Percentiles rank a stretch among this genome's conserved stretches.
phyloP scores from a whole-genome alignment of 768 basidiomycete species.

The Lentinula edodes region DNA sequence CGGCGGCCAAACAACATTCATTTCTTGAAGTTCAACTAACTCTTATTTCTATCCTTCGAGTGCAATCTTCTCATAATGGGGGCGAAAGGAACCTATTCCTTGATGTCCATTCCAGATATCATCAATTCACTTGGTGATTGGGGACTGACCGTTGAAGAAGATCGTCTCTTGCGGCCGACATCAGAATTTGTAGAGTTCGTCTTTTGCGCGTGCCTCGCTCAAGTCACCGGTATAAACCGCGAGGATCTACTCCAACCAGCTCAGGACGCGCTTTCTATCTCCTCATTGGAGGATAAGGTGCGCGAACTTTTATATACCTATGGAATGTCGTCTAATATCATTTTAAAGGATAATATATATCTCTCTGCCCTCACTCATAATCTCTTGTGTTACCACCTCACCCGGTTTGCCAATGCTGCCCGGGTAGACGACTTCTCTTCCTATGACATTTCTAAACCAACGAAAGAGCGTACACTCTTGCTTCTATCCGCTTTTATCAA shows the following conservation, averaged over 20 bases:
- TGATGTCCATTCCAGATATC: conserved; percentile 61
- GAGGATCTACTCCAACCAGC: conserved; percentile 56
- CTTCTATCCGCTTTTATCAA: conserved; percentile 89
- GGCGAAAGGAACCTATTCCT: conserved; percentile 46
- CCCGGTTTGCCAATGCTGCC: conserved; percentile 68
- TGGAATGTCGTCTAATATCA: conserved; percentile 3
- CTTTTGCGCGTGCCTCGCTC: conserved; percentile 66
- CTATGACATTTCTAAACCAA: conserved; percentile 69
- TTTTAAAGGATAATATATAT: conserved; percentile 55
- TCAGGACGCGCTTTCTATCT: conserved; percentile 45
- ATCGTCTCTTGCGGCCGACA: conserved; percentile 64
- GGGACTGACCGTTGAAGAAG: conserved; percentile 60
- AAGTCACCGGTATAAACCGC: conserved; percentile 59
- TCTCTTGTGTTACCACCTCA: conserved; percentile 25
- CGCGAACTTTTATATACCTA: conserved; percentile 5
- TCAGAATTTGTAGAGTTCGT: conserved; percentile 67
- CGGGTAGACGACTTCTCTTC: conserved; percentile 73
- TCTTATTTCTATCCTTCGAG: no score
- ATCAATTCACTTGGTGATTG: conserved; percentile 60
- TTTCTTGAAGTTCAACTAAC: not conserved
- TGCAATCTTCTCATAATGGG: conserved; percentile 23
- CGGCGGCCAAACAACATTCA: no score
- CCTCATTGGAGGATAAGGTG: conserved; percentile 54
- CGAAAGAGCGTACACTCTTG: conserved; percentile 65
- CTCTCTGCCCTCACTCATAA: conserved; percentile 51